phyloP scores from a whole-genome alignment of 768 basidiomycete species.

The Leccinum boreale region DNA sequence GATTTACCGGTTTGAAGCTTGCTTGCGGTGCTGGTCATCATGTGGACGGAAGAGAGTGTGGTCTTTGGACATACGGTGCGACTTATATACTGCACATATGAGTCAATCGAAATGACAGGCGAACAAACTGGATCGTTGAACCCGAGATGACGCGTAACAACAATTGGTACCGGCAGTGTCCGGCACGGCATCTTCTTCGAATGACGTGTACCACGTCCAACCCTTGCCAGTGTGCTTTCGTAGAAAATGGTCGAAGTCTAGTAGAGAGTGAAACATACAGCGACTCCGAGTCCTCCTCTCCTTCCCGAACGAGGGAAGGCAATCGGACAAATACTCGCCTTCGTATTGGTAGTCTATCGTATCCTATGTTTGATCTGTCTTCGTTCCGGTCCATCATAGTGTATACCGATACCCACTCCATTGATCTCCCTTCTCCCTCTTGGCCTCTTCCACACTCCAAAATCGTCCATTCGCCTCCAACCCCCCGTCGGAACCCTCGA shows the following conservation, averaged over 20 bases:
- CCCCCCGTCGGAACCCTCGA: conserved; percentile 36
- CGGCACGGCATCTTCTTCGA: no score
- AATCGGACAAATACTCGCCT: neutral
- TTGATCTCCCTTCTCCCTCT: conserved; percentile 64
- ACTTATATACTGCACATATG: no score
- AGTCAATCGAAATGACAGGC: no score
- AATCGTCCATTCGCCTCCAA: conserved; percentile 55
- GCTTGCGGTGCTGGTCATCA: neutral
- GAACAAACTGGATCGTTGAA: no score
- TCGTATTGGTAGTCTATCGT: neutral
- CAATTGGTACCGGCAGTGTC: no score
- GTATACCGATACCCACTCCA: conserved; percentile 79
- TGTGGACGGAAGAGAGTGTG: neutral
- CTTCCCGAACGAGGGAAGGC: neutral
- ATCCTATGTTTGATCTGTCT: neutral
- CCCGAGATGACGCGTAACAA: no score
- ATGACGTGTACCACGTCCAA: no score
- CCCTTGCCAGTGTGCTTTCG: no score
- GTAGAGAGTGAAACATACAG: no score
- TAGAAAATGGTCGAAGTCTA: no score
- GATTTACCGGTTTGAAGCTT: conserved; percentile 23
- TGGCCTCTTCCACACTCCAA: conserved; percentile 59
- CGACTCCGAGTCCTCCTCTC: no score
- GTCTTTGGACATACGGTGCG: no score
- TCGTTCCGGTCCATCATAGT: conserved; percentile 34